These are phyloP conservation scores for Alliaria petiolata DNA, from an alignment of 345 rosid genomes.

Conservation along the genomic window DNA sequence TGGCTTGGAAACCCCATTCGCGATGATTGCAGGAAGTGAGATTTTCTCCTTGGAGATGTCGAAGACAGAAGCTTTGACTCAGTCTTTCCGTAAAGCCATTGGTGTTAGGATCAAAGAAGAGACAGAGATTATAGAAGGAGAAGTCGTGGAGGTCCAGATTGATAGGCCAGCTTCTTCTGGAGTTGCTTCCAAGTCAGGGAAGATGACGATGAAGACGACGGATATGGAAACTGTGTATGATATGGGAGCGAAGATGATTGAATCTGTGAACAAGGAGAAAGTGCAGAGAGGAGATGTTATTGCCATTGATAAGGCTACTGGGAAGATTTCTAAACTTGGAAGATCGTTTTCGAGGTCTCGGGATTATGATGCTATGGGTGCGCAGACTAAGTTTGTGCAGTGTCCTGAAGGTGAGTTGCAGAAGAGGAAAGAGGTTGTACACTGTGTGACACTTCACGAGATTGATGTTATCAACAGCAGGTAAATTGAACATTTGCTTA, in stretches of 20 bases:
- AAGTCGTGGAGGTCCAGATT: slow-evolving; percentile 86
- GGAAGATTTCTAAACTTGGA: slow-evolving; percentile 87
- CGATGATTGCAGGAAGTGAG: slow-evolving; percentile 88
- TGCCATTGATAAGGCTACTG: slow-evolving; percentile 83
- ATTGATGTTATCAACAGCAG: slow-evolving; percentile 99
- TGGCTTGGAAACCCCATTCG: slow-evolving; percentile 90
- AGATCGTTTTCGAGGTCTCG: slow-evolving; percentile 88
- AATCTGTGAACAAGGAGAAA: slow-evolving; percentile 80
- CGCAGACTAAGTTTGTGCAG: slow-evolving; percentile 91
- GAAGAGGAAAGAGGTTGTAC: slow-evolving; percentile 95
- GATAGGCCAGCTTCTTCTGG: slow-evolving; percentile 83
- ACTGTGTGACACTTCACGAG: slow-evolving; percentile 91
- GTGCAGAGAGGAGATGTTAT: slow-evolving; percentile 96
- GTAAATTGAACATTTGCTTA: slow-evolving; percentile 22
- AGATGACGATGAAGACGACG: slow-evolving; percentile 85
- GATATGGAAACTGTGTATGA: slow-evolving; percentile 96
- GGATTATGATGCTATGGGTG: slow-evolving; percentile 96
- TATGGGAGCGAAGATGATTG: slow-evolving; percentile 90
- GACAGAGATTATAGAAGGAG: slow-evolving; percentile 84
- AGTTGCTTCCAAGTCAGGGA: slow-evolving; percentile 83
- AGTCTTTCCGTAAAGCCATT: slow-evolving; percentile 77
- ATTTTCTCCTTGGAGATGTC: slow-evolving; percentile 94
- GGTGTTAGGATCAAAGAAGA: slow-evolving; percentile 95
- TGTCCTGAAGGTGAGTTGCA: slow-evolving; percentile 97
- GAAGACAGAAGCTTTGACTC: slow-evolving; percentile 87